A percentile compares a stretch with the other conserved stretches of the same genome.
phyloP scores from a whole-genome alignment of 768 basidiomycete genomes.

The Dentipellis fragilis region DNA sequence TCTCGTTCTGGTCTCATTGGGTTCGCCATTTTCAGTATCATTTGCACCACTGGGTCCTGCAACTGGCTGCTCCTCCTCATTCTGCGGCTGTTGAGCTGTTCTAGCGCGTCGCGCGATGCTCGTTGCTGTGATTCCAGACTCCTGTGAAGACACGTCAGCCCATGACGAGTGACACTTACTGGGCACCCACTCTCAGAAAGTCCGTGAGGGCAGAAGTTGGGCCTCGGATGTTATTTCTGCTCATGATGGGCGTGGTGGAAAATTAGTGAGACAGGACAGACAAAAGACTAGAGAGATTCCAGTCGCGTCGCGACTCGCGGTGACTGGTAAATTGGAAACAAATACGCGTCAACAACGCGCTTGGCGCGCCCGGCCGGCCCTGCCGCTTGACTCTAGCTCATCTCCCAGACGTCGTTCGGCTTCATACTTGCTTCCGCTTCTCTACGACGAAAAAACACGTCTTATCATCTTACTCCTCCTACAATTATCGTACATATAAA shows the following conservation, averaged over 20 bases:
- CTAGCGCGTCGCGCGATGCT: slow-evolving; percentile 28
- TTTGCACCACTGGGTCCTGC: slow-evolving; percentile 33
- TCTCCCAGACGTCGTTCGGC: too few species aligned
- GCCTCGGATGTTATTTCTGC: slow-evolving; percentile 56
- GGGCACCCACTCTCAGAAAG: slow-evolving; percentile 48
- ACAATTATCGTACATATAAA: not conserved
- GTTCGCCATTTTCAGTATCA: slow-evolving; percentile 8
- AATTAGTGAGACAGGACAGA: not conserved
- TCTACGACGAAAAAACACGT: not conserved
- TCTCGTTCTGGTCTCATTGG: slow-evolving; percentile 1
- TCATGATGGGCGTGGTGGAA: slow-evolving; percentile 1
- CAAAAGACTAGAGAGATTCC: not conserved
- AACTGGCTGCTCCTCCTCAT: slow-evolving; percentile 27
- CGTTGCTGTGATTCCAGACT: slow-evolving; percentile 40
- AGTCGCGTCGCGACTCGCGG: not conserved
- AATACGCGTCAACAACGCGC: not conserved
- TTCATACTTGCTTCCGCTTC: not conserved
- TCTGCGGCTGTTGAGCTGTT: not conserved
- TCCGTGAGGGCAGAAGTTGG: slow-evolving; percentile 80
- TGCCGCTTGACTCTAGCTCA: not conserved
- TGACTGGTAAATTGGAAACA: not conserved
- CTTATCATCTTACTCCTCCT: not conserved
- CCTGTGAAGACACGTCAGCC: slow-evolving; percentile 20
- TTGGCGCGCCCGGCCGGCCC: not conserved
- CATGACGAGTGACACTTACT: slow-evolving; percentile 8